A percentile compares a stretch with the other conserved stretches of the same genome.
These are phyloP conservation scores for Botryotinia convoluta DNA, from an alignment of 2,329 filamentous ascomycete genomes.

Conservation along the genomic window DNA sequence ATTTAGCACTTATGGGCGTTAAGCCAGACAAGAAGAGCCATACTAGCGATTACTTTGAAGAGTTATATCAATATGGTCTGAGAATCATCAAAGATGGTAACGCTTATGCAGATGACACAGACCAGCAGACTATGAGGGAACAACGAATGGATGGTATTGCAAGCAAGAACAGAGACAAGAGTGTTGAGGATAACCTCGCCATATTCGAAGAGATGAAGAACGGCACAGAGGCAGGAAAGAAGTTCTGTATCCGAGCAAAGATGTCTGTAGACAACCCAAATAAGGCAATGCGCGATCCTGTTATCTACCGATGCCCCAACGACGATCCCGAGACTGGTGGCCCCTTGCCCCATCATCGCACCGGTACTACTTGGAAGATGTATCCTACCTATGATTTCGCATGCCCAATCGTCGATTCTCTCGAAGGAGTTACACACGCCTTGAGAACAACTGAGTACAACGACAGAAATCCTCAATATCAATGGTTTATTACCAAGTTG, in stretches of 20 bases:
- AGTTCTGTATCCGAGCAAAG: constrained; percentile 93
- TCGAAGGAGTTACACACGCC: constrained; percentile 81
- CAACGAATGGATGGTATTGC: constrained; percentile 82
- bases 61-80: constrained; percentile 82
- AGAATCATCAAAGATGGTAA: constrained; percentile 81
- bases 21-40: constrained; percentile 83
- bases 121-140: constrained; percentile 81
- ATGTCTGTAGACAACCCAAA: constrained; percentile 89
- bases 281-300: constrained; percentile 92
- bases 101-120: constrained; percentile 93
- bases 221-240: constrained; percentile 72
- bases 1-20: constrained; percentile 87
- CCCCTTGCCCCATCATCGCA: constrained; percentile 81
- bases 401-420: constrained; percentile 75
- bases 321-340: constrained; percentile 38
- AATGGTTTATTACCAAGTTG: constrained; percentile 77
- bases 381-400: constrained; percentile 88
- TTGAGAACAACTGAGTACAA: constrained; percentile 84
- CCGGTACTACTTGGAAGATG: constrained; percentile 76
- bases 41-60: constrained; percentile 93
- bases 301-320: constrained; percentile 93
- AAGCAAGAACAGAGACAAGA: constrained; percentile 74
- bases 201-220: constrained; percentile 94
- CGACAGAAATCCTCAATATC: constrained; percentile 81
- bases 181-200: constrained; percentile 77